A percentile compares a stretch with the other conserved stretches of the same genome.
Conservation (phyloP, 2,329 filamentous ascomycete species). For the Pseudofabraea citricarpa region DNA sequence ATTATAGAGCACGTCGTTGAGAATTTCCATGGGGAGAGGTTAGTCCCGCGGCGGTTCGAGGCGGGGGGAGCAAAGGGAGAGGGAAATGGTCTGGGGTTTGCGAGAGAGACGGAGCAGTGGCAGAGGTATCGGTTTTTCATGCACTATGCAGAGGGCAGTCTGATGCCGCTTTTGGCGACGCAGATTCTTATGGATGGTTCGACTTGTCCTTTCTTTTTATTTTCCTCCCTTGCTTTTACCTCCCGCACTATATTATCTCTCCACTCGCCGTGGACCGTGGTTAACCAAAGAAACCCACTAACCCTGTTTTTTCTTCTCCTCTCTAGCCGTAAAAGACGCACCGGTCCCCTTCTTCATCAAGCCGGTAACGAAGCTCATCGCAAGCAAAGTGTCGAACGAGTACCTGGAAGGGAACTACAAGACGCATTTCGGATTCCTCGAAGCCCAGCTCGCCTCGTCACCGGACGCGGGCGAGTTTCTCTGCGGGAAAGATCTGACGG, state of each 20-base stretch:
- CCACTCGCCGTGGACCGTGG: too few relatives aligned
- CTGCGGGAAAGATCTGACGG: slow-evolving; percentile 42
- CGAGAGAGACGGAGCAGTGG: slow-evolving; percentile 57
- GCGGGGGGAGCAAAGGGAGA: slow-evolving; percentile 53
- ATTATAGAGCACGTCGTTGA: slow-evolving; percentile 81
- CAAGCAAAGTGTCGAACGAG: slow-evolving; percentile 35
- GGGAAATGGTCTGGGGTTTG: too few relatives aligned
- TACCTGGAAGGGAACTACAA: slow-evolving; percentile 43
- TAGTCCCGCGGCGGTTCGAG: slow-evolving; percentile 50
- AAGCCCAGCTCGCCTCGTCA: slow-evolving; percentile 40
- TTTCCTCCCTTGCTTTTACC: too few relatives aligned
- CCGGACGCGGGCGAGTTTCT: slow-evolving; percentile 43
- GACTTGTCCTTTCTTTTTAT: too few relatives aligned
- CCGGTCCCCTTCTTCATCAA: slow-evolving; percentile 66
- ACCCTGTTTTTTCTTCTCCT: not conserved
- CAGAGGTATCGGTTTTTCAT: slow-evolving; percentile 63
- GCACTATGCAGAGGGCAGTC: slow-evolving; percentile 79
- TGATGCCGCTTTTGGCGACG: slow-evolving; percentile 70
- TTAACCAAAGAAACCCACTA: too few relatives aligned
- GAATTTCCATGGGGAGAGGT: slow-evolving; percentile 42
- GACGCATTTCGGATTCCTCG: slow-evolving; percentile 43
- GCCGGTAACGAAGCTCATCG: slow-evolving; percentile 54
- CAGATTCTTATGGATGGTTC: slow-evolving; percentile 52
- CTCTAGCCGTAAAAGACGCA: slow-evolving; percentile 42
- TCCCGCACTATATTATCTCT: too few relatives aligned